Evolutionary conservation across 140 eudicot genomes (phyloP).

Genomic region (Erigeron philadelphicus): DNA sequence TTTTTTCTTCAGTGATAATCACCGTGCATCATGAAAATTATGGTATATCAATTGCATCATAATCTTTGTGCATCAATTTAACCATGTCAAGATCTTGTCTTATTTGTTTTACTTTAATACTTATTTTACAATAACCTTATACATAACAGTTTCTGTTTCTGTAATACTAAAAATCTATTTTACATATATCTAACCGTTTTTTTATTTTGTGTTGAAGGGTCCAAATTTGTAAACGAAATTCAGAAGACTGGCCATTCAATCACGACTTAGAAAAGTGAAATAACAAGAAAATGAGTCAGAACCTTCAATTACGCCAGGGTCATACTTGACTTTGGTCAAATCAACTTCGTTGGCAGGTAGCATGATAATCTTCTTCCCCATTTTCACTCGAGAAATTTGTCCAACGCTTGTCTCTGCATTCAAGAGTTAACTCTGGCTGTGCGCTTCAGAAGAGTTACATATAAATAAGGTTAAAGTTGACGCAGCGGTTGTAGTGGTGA

Average conservation of each 20-base stretch:
- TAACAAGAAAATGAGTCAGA: neutral
- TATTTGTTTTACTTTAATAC: too few species aligned
- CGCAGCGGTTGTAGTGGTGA: neutral
- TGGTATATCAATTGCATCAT: too few species aligned
- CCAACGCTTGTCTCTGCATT: neutral
- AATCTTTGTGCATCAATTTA: too few species aligned
- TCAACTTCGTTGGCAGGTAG: conserved; percentile 59
- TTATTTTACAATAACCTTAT: too few species aligned
- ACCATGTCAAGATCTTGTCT: too few species aligned
- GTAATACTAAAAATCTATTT: too few species aligned
- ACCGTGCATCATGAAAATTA: too few species aligned
- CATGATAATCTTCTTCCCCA: conserved; percentile 58
- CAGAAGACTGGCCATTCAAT: neutral
- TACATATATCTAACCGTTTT: too few species aligned
- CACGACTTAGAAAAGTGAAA: neutral
- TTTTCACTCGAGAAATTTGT: neutral
- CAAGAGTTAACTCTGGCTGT: neutral
- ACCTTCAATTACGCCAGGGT: conserved; percentile 49
- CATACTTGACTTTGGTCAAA: conserved; percentile 38
- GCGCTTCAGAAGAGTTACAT: neutral
- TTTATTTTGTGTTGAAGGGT: too few species aligned
- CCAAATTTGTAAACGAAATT: too few species aligned
- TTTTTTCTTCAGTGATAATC: too few species aligned
- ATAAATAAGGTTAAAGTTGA: neutral
- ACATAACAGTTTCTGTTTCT: too few species aligned